These are phyloP conservation scores for Colletotrichum melonis DNA, from an alignment of 2,329 filamentous ascomycete species.

Conservation along the genomic window DNA sequence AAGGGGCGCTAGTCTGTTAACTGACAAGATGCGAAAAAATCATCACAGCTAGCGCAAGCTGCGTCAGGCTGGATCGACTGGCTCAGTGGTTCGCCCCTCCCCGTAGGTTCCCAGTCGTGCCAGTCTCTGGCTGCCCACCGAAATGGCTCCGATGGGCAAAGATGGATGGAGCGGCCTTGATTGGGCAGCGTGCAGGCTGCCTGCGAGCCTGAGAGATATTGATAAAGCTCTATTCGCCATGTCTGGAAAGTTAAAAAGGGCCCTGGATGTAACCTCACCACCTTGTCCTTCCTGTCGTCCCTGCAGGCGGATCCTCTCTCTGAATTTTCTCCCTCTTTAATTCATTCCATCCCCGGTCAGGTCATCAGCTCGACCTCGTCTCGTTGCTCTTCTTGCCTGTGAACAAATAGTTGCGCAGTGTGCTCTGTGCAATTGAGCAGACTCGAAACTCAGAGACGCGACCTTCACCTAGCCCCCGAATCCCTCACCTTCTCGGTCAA, in stretches of 20 bases:
- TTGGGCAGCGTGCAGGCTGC: background rate
- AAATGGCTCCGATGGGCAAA: conserved; percentile 26
- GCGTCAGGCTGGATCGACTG: background rate
- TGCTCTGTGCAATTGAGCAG: background rate
- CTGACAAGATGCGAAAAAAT: background rate
- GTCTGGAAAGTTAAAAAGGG: conserved; percentile 22
- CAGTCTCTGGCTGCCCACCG: background rate
- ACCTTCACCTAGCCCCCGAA: background rate
- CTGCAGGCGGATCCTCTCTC: background rate
- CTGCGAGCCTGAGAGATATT: background rate
- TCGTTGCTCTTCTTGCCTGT: background rate
- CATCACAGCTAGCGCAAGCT: background rate
- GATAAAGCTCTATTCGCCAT: conserved; percentile 1
- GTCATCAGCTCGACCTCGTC: background rate
- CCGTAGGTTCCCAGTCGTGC: background rate
- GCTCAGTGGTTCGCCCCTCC: background rate
- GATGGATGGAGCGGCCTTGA: conserved; percentile 11
- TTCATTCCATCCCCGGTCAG: background rate
- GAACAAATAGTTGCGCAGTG: background rate
- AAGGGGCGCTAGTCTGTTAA: background rate
- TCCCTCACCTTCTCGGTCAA: background rate
- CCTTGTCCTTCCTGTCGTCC: background rate
- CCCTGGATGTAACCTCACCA: conserved; percentile 24
- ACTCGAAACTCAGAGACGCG: background rate
- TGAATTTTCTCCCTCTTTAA: background rate